Base-by-base conservation (phyloP, 2,329 filamentous ascomycete species). In the Fusarium tjaetaba region DNA sequence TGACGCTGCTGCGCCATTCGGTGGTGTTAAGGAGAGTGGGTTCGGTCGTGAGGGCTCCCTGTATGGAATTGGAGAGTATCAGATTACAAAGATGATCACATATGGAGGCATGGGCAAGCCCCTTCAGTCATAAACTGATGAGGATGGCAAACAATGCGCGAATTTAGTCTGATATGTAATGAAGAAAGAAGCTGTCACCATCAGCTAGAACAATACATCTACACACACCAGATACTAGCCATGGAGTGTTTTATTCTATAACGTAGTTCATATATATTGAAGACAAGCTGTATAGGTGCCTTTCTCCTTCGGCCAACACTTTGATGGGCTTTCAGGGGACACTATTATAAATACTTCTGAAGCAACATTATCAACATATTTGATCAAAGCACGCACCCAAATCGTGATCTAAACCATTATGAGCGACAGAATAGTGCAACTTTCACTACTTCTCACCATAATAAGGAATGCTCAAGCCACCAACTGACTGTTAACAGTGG, bases 1-100 rank as follows among this genome's bases (percentile, higher is more conserved):
- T 5, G 89, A 90, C 68, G 83, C 86, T 16, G 88, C 88, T 0
- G 81, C 87, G 61, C 89, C 89, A 1, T 96, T 96, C 79, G 94
- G 94, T 22, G 94, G 94, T 74, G 91, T 96, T 51, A 96, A 96
- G 84, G 87, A 95, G 84, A 94, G 91, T 76, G 94, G 94, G 2
- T 95, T 95, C 76, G 94, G 94, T 5, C 86, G 93, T 49, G 94
- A 96, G 82, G 94, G 94, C 14, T 92, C 91, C 72, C 88, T 90
- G 80, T 93, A 95, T 68, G 93, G 93, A 22, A 90, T 95, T 70
- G 89, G 91, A 20, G 94, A 96, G 83, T 96, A 94, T 80, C 87
- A 92, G 79, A 83, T 89, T 46, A 92, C 92, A 73, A 96, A 96
- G 87, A 93, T 88, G 79, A 77, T 85, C 41, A 84, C 88, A 16